Evolutionary conservation across 1,284 basidiomycete genomes (phyloP), one percentile per base, ranked within the genome.

Genomic region (Ustilago curta): DNA sequence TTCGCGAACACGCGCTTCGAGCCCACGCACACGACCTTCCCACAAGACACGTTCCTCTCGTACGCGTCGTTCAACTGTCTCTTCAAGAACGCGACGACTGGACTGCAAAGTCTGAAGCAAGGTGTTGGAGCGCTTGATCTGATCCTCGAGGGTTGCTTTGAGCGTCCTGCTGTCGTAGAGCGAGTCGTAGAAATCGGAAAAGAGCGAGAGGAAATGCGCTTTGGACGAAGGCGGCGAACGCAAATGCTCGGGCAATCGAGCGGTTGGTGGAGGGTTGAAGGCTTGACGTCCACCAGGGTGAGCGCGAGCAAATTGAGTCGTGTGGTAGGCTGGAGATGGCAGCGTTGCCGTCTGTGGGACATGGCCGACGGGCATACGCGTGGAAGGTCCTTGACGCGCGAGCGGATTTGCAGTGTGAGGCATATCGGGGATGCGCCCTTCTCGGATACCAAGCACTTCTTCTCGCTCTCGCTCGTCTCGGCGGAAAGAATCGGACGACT

Each of bases 101-200:
- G 73, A 70, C 72, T 83, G 82, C 37, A 84, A 60, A n/a, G 83
- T 83, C 56, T 81, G 79, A 4, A 84, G 74, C 51, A 84, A 47
- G 8, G 79, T 76, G 55, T 83, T 83, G 66, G 80, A 83, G 7
- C 82, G 58, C 43, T 76, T 68, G 48, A 84, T 82, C 59, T 84
- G 83, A 49, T 84, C 78, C 50, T 84, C 83, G 27, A 84, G 62
- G 25, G 81, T 83, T 6, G 81, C 77, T 59, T 83, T 82, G 32
- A 84, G 72, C 27, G 82, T 82, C 48, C 82, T 77, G 55, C 79
- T 81, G 70, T 84, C 83, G 21, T 70, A 60, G 32, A 84, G 74
- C 42, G 74, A 78, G 51, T 84, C 83, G 64, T 78, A 84, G 60
- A 84, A 84, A 59, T 78, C 75, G 31, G 82, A 78, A 45, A 84